Evolutionary conservation across 495 filamentous ascomycete genomes (phyloP), one percentile per base, ranked within the genome.

Genomic region (Thermothielavioides terrestris): DNA sequence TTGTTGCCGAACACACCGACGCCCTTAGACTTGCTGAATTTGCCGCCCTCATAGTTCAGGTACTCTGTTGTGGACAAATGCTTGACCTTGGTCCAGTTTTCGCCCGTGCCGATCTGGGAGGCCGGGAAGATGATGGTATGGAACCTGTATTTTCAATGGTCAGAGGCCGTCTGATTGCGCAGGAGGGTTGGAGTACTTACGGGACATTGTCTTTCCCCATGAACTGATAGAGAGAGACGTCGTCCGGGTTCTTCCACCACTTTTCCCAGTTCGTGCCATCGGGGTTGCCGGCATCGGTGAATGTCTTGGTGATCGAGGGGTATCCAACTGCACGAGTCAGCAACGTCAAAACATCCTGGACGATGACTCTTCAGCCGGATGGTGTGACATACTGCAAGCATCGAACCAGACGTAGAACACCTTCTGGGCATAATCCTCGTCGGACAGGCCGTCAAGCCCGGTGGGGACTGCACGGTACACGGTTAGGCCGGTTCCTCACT

Each of bases 391-490:
- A 55, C 53, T 94, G 66, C 89, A 95, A 31, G 92, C 92, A 66
- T 98, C 92, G 58, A 98, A 98, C 92, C 92, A 98, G 32, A 95
- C 89, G 57, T 98, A 98, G 52, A 97, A 76, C 50, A 94, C 89
- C 74, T 94, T 94, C 49, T 84, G 75, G 49, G 83, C 82, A 40
- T 82, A 91, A 9, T 58, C 56, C 48, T 58, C 49, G 2, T 59
- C 56, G 14, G 37, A 43, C 6, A 59, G 49, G 6, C 60, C 62
- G 7, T 61, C 56, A 7, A 62, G 51, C 21, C 53, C 46, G 8
- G 55, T 60, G 21, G 64, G 64, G 21, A 67, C 64, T 66, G 30
- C 20, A 20, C 25, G 44, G 35, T 12, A 28, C 5, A 28, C 20
- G 25, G 30, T 64, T 43, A 60, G 52, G n/a, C n/a, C n/a, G n/a